Evolutionary conservation across 371 early-diverging fungal species (phyloP), one percentile per base, ranked within the genome.

Genomic region (Apophysomyces trapeziformis): DNA sequence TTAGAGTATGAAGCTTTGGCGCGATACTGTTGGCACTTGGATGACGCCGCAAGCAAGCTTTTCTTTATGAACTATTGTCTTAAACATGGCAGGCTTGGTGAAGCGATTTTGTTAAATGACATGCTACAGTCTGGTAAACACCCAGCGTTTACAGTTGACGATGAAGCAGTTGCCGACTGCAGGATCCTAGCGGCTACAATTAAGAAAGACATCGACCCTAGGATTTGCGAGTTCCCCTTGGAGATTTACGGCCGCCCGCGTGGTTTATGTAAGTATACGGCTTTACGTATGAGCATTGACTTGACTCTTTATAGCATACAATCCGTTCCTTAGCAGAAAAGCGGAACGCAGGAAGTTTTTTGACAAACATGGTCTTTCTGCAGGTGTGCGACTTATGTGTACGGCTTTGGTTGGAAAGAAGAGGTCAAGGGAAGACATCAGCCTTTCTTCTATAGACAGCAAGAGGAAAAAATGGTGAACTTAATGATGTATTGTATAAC

Each of bases 231-330:
- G 4, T 50, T 50, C 21, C 54, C 54, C 21, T 21, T 50, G 7
- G 54, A 50, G 54, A 50, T 50, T 18, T 50, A 50, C 21, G 54
- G 54, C 21, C n/a, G 54, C 16, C 54, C 54, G 21, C 54, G 54
- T 9, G 54, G 54, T 50, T 21, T 50, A 50, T 50, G 54, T 50
- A 50, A 50, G 54, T 21, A 4, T 26, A 9, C 0, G 7, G 21
- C 18, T 21, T 9, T 14, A 47, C 1, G 9, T 21, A 21, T 50
- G 21, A 50, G 21, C 21, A 21, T 7, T 50, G 21, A 1, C 54
- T 50, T 18, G 32, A 50, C 21, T 9, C 21, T 50, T 9, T 7
- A 26, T 21, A 50, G 54, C 54, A 50, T 50, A 50, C 21, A 50
- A 50, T 11, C 54, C 54, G 21, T 50, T 50, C 11, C 9, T 50